These are phyloP conservation scores for Saprolegnia parasitica DNA, from an alignment of 352 stramenopile genomes.

Conservation along the genomic window DNA sequence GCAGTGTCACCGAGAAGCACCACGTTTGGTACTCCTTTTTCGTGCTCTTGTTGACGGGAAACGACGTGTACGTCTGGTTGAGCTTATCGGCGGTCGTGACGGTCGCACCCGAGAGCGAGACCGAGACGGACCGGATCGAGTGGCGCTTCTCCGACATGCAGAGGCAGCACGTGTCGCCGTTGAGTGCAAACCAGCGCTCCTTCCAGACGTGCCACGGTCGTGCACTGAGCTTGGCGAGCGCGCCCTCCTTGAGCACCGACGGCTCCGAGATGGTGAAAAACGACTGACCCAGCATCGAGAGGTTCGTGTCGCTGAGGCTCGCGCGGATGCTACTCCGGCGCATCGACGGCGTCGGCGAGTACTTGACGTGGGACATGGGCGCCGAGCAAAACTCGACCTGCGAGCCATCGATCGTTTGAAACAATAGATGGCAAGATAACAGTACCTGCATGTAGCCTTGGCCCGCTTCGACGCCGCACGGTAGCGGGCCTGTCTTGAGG, in stretches of 20 bases:
- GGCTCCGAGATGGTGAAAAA: slow-evolving; percentile 12
- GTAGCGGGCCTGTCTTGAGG: slow-evolving; percentile 17
- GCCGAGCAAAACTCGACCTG: slow-evolving; percentile 10
- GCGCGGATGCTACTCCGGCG: not conserved
- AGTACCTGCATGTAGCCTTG: slow-evolving; percentile 8
- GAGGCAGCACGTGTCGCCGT: slow-evolving; percentile 16
- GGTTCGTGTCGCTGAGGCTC: slow-evolving; percentile 10
- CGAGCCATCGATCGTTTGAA: not conserved
- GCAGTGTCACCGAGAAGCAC: slow-evolving; percentile 43
- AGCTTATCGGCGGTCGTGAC: slow-evolving; percentile 74
- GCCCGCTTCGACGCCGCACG: slow-evolving; percentile 12
- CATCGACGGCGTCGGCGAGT: slow-evolving; percentile 6
- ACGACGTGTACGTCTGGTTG: slow-evolving; percentile 83
- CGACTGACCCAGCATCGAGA: slow-evolving; percentile 19
- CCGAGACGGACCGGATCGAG: slow-evolving; percentile 29
- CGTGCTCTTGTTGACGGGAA: slow-evolving; percentile 81
- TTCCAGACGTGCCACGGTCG: slow-evolving; percentile 19
- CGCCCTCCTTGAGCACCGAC: slow-evolving; percentile 15
- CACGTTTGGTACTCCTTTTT: slow-evolving; percentile 73
- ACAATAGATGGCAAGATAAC: not conserved
- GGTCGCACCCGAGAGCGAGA: slow-evolving; percentile 64
- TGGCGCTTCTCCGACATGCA: slow-evolving; percentile 25
- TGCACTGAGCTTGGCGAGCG: slow-evolving; percentile 11
- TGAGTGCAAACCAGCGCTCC: slow-evolving; percentile 2
- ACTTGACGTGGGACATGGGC: not conserved